Evolutionary conservation across 768 basidiomycete species (phyloP).

Genomic region (Lyophyllum shimeji): DNA sequence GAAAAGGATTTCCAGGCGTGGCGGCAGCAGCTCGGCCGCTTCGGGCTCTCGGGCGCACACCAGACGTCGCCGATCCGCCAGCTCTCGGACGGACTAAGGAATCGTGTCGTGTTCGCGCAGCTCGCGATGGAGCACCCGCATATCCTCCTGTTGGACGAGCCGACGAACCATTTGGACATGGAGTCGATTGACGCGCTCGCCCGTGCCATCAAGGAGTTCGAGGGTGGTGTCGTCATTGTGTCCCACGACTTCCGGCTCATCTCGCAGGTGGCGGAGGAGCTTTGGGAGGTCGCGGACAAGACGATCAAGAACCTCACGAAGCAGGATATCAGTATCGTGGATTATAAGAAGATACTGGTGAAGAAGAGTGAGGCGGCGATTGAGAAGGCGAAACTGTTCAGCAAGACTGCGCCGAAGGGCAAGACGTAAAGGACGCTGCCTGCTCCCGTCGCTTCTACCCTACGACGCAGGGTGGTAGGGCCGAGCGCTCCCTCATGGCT

Average conservation of each 20-base stretch:
- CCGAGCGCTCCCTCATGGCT: too few relatives aligned
- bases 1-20: conserved; percentile 93
- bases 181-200: conserved; percentile 97
- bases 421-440: conserved; percentile 49
- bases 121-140: conserved; percentile 98
- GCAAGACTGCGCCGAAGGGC: conserved; percentile 75
- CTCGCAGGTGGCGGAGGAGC: conserved; percentile 95
- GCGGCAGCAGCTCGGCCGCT: conserved; percentile 92
- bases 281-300: conserved; percentile 97
- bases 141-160: conserved; percentile 91
- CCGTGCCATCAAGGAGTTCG: conserved; percentile 92
- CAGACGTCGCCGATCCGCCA: conserved; percentile 94
- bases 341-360: conserved; percentile 88
- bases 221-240: conserved; percentile 98
- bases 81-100: conserved; percentile 93
- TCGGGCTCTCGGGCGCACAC: conserved; percentile 92
- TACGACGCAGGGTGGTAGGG: too few relatives aligned
- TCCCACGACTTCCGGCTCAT: conserved; percentile 99
- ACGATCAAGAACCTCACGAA: conserved; percentile 92
- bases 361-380: conserved; percentile 83
- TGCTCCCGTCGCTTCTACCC: too few relatives aligned
- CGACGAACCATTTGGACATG: conserved; percentile 98
- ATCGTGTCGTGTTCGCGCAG: conserved; percentile 96
- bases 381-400: conserved; percentile 92
- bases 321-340: conserved; percentile 85